Evolutionary conservation across 1,139 yeast species (phyloP), one percentile per base, ranked within the genome.

Genomic region (Yamadazyma jaroonii): DNA sequence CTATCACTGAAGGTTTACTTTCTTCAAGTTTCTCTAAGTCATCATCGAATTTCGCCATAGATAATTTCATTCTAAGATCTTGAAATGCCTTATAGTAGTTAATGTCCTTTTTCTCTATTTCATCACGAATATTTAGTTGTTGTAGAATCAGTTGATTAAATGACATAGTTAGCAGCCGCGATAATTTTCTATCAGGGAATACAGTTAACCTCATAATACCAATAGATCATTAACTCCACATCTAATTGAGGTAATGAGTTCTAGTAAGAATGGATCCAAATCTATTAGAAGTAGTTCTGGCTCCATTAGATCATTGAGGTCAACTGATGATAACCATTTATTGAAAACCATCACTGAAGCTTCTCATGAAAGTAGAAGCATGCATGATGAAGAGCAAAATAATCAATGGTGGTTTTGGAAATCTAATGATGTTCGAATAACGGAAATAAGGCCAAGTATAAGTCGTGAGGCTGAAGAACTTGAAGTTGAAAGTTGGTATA

Each of bases 71-170:
- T 38, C 56, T 42, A 37, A 64, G 39, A 36, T 56, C 61, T 34
- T 58, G 39, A 48, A 68, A 67, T 24, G 77, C 67, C 24, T 48
- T 43, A 46, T 53, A 65, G 43, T 62, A 64, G 25, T 50, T 48
- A 9, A 58, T 47, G 41, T 67, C 69, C 32, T 52, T 47, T 46
- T 61, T 51, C 47, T 69, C 74, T 25, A 54, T 41, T 10, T 48
- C 55, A 44, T 70, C 74, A 36, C 74, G 52, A 15, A 46, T 36
- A 13, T 46, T 42, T 24, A 69, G 52, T 35, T 56, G 36, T 9
- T 13, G 8, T 11, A 33, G 20, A 6, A 33, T 22, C 10, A 15
- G 14, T 21, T 33, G 27, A 3, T 22, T 27, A 12, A 11, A 33
- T 12, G 23, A 11, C 26, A 31, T 31, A 5, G 13, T 27, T 10